Evolutionary conservation across 2,329 filamentous ascomycete species (phyloP).

Genomic region (Tetracladium maxilliforme): DNA sequence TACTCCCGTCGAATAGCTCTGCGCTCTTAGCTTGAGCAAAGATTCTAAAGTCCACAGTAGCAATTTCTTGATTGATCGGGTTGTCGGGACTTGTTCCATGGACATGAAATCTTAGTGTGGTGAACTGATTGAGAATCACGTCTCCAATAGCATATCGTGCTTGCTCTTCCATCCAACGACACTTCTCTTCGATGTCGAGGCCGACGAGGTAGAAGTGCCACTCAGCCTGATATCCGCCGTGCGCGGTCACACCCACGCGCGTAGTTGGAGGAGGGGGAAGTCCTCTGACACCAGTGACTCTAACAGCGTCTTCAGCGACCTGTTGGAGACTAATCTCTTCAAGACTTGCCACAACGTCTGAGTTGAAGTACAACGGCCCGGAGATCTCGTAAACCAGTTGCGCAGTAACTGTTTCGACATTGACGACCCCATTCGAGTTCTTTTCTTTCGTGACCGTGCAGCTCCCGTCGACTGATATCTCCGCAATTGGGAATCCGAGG

Average conservation of each 20-base stretch:
- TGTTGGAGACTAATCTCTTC: constrained; percentile 33
- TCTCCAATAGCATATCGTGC: constrained; percentile 15
- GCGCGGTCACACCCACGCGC: constrained; percentile 30
- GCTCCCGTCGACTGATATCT: constrained; percentile 22
- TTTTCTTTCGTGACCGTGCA: constrained; percentile 28
- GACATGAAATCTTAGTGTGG: constrained; percentile 15
- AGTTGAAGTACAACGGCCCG: constrained; percentile 40
- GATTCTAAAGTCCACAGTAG: constrained; percentile 23
- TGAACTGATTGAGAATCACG: constrained; percentile 15
- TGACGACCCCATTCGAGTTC: constrained; percentile 21
- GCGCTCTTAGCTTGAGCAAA: constrained; percentile 22
- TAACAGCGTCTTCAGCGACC: constrained; percentile 29
- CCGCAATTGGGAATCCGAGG: constrained; percentile 28
- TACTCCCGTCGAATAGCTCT: constrained; percentile 18
- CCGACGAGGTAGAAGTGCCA: constrained; percentile 26
- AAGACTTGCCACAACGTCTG: constrained; percentile 37
- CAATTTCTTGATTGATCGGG: constrained; percentile 22
- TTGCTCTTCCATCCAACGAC: constrained; percentile 26
- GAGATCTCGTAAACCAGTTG: constrained; percentile 40
- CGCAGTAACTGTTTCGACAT: constrained; percentile 32
- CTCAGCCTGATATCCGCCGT: constrained; percentile 30
- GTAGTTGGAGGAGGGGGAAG: constrained; percentile 31
- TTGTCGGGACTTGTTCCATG: constrained; percentile 15
- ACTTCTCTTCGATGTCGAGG: constrained; percentile 27
- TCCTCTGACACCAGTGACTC: constrained; percentile 25